Evolutionary conservation across 208 protist species (phyloP), one percentile per base, ranked within the genome.

Genomic region (Leishmania aethiopica): DNA sequence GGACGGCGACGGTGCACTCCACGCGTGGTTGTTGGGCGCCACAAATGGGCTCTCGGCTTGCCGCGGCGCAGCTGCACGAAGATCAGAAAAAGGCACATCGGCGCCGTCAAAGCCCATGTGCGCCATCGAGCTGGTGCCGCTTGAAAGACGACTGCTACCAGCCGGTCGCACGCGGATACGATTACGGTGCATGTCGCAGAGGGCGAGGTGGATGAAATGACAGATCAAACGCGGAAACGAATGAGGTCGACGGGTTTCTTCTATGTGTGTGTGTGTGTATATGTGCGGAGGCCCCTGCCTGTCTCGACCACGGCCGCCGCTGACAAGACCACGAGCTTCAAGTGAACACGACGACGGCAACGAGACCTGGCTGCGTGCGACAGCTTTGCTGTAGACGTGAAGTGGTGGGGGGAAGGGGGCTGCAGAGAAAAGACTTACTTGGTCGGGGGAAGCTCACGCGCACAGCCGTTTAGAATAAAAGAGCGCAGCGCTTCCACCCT

Each of bases 121-220:
- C 4, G 51, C 7, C 73, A 62, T 47, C 49, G 73, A 55, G 37
- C 19, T 22, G 32, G 51, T 45, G 73, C 35, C 49, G 8, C 73
- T 77, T 42, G 32, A 42, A 17, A 51, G 57, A 35, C n/a, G 35
- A 42, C 49, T 55, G 66, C 78, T 51, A 49, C 73, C 72, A 3
- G 82, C 71, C 3, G 82, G 82, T 19, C 82, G 82, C 76, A 86
- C 82, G 55, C 82, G 82, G 57, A 86, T 86, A 64, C 82, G 82
- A 76, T 86, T 76, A 57, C 82, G 82, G 40, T 79, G 77, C 81
- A 88, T 83, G 45, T 37, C 25, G 13, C 66, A 40, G 66, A 47
- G 71, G 4, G 7, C 10, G 2, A 59, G 7, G 32, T 75, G 45
- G 22, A 40, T n/a, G 25, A 3, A 71, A n/a, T 47, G 22, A 28